Evolutionary conservation across 495 filamentous ascomycete genomes (phyloP), one percentile per base, ranked within the genome.

Genomic region (Cercophora newfieldiana): DNA sequence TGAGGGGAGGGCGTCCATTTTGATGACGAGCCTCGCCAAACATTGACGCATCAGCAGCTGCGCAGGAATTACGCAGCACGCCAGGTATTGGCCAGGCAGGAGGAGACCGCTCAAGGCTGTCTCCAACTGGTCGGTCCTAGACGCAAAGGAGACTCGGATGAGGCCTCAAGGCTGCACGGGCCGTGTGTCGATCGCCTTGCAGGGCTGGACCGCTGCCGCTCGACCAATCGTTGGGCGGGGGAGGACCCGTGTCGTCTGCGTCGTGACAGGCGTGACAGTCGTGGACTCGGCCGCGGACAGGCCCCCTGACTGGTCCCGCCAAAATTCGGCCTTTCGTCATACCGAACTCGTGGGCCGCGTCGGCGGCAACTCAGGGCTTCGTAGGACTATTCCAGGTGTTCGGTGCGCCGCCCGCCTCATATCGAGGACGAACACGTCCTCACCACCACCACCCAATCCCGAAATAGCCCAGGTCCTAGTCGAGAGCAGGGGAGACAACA

Each of bases 271-370:
- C 50, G 21, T 53, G 50, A 24, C 50, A 53, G 50, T 53, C 50
- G 7, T 44, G 37, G 37, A 44, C 37, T 44, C 12, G 37, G 37
- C 10, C 37, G 37, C 37, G 37, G 37, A 44, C 37, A 14, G 37
- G 37, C 37, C 18, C 37, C 37, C 3, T 44, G 37, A 29, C 66
- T 54, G 62, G 47, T 51, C 22, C 58, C 58, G 58, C 58, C 31
- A 10, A 24, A 55, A 4, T 44, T 48, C 57, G 67, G n/a, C 62
- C 59, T 66, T 58, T 53, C 63, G 64, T 66, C 67, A 63, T 63
- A 63, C 61, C 61, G 49, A 63, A 63, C 61, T 54, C 50, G 61
- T 63, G 61, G 61, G 49, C 25, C 19, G 61, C 49, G 28, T 33
- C 24, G 31, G 26, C 54, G 51, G 28, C 25, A 30, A 44, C 49